These are phyloP conservation scores for Heterobasidion occidentale DNA, from an alignment of 1,284 basidiomycete species.

Conservation along the genomic window DNA sequence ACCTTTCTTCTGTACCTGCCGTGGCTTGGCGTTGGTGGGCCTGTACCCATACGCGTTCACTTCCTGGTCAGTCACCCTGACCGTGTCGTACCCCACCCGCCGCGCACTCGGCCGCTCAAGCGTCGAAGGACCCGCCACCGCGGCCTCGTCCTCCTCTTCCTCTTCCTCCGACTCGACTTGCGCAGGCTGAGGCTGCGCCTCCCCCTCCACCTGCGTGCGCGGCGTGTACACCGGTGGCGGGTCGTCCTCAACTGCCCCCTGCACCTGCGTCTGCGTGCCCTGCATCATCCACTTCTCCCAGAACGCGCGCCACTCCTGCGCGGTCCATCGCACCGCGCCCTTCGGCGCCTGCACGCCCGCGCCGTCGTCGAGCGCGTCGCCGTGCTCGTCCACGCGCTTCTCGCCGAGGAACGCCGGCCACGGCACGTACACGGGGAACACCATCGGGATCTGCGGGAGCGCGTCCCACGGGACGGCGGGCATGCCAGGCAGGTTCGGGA, in stretches of 20 bases:
- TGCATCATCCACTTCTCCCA: constrained; percentile 72
- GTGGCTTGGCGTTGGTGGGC: constrained; percentile 42
- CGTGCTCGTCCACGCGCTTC: constrained; percentile 25
- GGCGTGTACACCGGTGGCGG: constrained; percentile 69
- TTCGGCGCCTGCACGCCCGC: constrained; percentile 17
- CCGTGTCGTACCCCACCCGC: constrained; percentile 43
- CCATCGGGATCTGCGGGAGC: constrained; percentile 65
- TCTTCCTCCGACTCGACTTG: constrained; percentile 10
- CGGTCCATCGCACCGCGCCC: constrained; percentile 30
- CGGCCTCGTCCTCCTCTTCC: constrained; percentile 10
- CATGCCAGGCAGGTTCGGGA: constrained; percentile 39
- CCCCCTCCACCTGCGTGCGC: constrained; percentile 27
- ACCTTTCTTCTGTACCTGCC: constrained; percentile 66
- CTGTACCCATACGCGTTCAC: constrained; percentile 60
- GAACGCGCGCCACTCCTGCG: constrained; percentile 51
- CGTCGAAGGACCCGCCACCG: constrained; percentile 9
- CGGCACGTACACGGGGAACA: constrained; percentile 74
- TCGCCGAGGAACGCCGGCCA: constrained; percentile 58
- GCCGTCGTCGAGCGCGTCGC: constrained; percentile 22
- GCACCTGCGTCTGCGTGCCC: constrained; percentile 33
- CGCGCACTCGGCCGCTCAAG: constrained; percentile 13
- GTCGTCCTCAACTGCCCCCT: constrained; percentile 37
- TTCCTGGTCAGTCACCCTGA: constrained; percentile 51
- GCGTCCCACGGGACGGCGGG: constrained; percentile 49
- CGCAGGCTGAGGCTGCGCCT: not conserved